Percentiles rank a stretch among this genome's conserved stretches.
Evolutionary conservation across 2,329 filamentous ascomycete genomes (phyloP).

Genomic region (Didymosphaeria variabile): DNA sequence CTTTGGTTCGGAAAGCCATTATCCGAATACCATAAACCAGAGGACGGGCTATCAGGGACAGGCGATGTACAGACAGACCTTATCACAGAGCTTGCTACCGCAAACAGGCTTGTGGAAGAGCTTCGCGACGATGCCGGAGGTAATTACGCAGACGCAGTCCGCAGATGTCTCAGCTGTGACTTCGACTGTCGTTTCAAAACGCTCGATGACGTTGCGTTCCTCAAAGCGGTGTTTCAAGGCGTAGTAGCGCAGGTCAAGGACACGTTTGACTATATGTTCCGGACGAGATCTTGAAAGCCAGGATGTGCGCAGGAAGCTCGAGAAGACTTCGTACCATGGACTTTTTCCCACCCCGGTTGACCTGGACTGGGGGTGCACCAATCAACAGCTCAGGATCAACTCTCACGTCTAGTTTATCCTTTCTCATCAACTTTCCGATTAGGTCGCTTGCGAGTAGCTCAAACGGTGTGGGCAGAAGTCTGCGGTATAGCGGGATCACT

Average conservation of each 20-base stretch:
- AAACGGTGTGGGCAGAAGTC: too few relatives aligned
- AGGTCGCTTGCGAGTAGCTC: too few relatives aligned
- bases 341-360: too few relatives aligned
- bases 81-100: conserved; percentile 33
- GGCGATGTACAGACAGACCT: conserved; percentile 21
- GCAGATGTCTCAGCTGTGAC: conserved; percentile 44
- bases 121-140: conserved; percentile 38
- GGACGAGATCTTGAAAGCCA: not conserved
- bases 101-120: conserved; percentile 35
- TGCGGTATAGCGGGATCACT: too few relatives aligned
- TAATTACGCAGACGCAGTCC: conserved; percentile 42
- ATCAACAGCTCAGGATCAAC: too few relatives aligned
- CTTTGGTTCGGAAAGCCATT: conserved; percentile 43
- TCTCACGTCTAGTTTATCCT: too few relatives aligned
- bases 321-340: too few relatives aligned
- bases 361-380: too few relatives aligned
- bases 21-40: conserved; percentile 25
- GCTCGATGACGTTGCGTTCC: conserved; percentile 40
- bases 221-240: conserved; percentile 39
- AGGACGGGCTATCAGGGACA: conserved; percentile 18
- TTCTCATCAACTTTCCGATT: too few relatives aligned
- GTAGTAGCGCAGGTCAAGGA: conserved; percentile 42
- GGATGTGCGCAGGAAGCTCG: not conserved
- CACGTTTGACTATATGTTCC: conserved; percentile 29
- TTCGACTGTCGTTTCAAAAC: conserved; percentile 35